Conservation (phyloP, 192 early-diverging fungal genomes). For the Phlyctochytrium arcticum region DNA sequence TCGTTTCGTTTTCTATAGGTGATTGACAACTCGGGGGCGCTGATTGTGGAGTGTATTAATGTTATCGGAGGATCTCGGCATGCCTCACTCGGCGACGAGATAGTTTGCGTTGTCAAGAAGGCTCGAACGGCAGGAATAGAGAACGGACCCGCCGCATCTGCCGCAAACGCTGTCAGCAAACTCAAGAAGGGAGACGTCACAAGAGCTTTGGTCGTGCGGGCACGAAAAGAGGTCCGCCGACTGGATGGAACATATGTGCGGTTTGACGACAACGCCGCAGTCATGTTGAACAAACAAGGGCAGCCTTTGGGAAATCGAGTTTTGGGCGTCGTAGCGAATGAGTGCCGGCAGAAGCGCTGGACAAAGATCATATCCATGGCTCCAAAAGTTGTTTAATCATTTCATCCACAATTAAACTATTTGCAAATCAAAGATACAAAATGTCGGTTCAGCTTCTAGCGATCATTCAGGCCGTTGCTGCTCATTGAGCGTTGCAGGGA, state of each 20-base stretch:
- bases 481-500: background rate
- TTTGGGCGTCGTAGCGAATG: slow-evolving; percentile 82
- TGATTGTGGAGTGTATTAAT: slow-evolving; percentile 92
- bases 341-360: slow-evolving; percentile 92
- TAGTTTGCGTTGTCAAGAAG: slow-evolving; percentile 93
- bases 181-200: slow-evolving; percentile 93
- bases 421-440: too few species aligned
- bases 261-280: slow-evolving; percentile 97
- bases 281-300: slow-evolving; percentile 89
- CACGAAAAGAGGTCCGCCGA: slow-evolving; percentile 80
- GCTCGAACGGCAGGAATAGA: slow-evolving; percentile 67
- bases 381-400: slow-evolving; percentile 82
- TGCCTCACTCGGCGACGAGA: slow-evolving; percentile 76
- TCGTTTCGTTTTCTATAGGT: too few species aligned
- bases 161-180: slow-evolving; percentile 57
- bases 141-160: background rate
- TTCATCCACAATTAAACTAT: background rate
- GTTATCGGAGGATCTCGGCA: slow-evolving; percentile 59
- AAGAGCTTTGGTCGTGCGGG: slow-evolving; percentile 85
- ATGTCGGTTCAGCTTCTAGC: too few species aligned
- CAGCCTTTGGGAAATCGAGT: slow-evolving; percentile 94
- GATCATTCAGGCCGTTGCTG: too few species aligned
- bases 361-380: slow-evolving; percentile 93
- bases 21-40: slow-evolving; percentile 96
- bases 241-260: slow-evolving; percentile 87